Conservation (phyloP, 176 grass and related monocot species). For the Musa schizocarpa region DNA sequence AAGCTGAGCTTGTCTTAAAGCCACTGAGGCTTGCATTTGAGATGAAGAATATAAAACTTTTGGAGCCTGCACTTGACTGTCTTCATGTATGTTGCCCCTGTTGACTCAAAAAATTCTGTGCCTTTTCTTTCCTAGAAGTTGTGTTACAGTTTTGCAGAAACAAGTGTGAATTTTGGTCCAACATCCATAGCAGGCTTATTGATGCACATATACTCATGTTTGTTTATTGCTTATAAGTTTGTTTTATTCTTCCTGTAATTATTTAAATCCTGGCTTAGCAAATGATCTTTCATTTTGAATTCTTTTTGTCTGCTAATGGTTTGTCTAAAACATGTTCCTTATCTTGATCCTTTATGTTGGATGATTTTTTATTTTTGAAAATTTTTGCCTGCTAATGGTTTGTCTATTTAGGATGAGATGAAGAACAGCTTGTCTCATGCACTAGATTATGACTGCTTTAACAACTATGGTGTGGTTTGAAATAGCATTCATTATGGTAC, state of each 20-base stretch:
- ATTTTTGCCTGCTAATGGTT: too few species aligned
- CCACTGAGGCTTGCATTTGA: constrained; percentile 92
- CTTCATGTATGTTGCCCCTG: constrained; percentile 54
- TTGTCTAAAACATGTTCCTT: too few species aligned
- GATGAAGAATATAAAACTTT: constrained; percentile 89
- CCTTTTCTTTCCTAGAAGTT: constrained; percentile 9
- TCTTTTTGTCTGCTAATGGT: too few species aligned
- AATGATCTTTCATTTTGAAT: too few species aligned
- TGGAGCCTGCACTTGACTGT: constrained; percentile 91
- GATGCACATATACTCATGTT: neutral
- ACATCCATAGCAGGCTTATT: neutral
- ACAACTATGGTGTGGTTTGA: neutral
- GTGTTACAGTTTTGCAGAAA: neutral
- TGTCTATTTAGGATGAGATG: too few species aligned
- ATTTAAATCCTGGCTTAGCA: too few species aligned
- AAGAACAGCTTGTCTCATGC: neutral
- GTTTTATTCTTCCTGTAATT: too few species aligned
- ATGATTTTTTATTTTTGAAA: too few species aligned
- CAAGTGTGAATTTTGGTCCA: constrained; percentile 1
- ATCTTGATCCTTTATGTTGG: too few species aligned
- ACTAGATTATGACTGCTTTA: neutral
- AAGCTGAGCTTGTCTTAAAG: constrained; percentile 91
- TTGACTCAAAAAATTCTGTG: neutral
- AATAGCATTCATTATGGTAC: neutral
- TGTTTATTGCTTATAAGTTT: neutral